A percentile compares a stretch with the other conserved stretches of the same genome.
Evolutionary conservation across 2,329 filamentous ascomycete genomes (phyloP).

Genomic region (Colletotrichum euphorbiae): DNA sequence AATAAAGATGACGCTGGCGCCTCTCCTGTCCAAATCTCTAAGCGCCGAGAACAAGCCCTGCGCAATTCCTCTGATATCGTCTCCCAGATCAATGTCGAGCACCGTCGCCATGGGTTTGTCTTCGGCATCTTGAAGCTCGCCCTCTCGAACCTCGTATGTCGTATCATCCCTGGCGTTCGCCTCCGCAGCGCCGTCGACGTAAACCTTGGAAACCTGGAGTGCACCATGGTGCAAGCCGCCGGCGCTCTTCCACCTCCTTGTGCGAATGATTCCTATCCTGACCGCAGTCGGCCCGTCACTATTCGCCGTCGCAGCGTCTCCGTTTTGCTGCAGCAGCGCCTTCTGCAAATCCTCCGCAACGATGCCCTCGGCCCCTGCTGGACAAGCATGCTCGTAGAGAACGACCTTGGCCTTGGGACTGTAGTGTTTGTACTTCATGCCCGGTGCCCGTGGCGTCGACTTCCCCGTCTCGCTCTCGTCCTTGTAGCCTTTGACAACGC

Average conservation of each 20-base stretch:
- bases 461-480: slow-evolving; percentile 77
- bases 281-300: slow-evolving; percentile 40
- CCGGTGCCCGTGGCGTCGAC: slow-evolving; percentile 81
- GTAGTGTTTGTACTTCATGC: slow-evolving; percentile 99
- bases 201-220: slow-evolving; percentile 46
- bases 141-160: slow-evolving; percentile 55
- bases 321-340: slow-evolving; percentile 38
- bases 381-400: slow-evolving; percentile 74
- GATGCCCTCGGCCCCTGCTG: slow-evolving; percentile 51
- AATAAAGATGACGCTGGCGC: slow-evolving; percentile 87
- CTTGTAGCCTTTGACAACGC: slow-evolving; percentile 81
- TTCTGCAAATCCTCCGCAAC: slow-evolving; percentile 49
- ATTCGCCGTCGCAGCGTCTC: slow-evolving; percentile 39
- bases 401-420: slow-evolving; percentile 89
- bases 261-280: slow-evolving; percentile 66
- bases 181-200: slow-evolving; percentile 42
- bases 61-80: slow-evolving; percentile 78
- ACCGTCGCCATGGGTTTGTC: slow-evolving; percentile 54
- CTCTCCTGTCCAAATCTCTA: slow-evolving; percentile 82
- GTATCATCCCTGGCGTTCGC: slow-evolving; percentile 45
- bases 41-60: slow-evolving; percentile 89
- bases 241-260: slow-evolving; percentile 62
- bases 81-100: slow-evolving; percentile 80
- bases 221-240: slow-evolving; percentile 53
- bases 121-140: slow-evolving; percentile 51